Conservation (phyloP, 2,329 filamentous ascomycete species). For the Nigrospora osmanthi region DNA sequence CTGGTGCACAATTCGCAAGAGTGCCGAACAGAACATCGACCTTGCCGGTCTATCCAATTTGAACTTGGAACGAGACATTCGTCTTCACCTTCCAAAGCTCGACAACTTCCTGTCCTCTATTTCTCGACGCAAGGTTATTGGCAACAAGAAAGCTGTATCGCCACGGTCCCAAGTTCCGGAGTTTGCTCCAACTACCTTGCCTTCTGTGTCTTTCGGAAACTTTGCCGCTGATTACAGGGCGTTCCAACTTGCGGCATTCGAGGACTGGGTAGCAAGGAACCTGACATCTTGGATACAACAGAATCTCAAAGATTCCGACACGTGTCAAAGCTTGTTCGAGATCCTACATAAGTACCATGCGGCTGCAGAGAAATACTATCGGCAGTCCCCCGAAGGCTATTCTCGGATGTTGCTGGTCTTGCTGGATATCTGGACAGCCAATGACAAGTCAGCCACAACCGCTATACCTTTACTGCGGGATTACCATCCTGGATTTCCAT, state of each 20-base stretch:
- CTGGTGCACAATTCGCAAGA: not conserved
- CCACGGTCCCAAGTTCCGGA: not conserved
- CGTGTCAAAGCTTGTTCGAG: not conserved
- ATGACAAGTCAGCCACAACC: not conserved
- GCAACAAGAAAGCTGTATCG: not conserved
- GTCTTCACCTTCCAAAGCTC: not conserved
- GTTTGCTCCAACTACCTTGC: too few relatives aligned
- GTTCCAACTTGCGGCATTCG: not conserved
- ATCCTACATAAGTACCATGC: not conserved
- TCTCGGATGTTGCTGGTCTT: constrained; percentile 2
- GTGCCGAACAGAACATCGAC: not conserved
- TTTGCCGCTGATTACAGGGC: not conserved
- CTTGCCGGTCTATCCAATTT: not conserved
- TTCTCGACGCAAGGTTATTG: not conserved
- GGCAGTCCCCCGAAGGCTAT: not conserved
- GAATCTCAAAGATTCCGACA: not conserved
- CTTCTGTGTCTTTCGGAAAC: not conserved
- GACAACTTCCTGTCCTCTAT: not conserved
- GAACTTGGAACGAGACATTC: not conserved
- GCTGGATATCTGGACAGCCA: constrained; percentile 1
- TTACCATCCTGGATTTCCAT: not conserved
- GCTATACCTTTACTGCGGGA: not conserved
- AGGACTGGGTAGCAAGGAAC: not conserved
- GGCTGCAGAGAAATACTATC: not conserved
- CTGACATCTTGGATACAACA: not conserved